These are phyloP conservation scores for Artemisia argyi DNA, from an alignment of 129 eudicot genomes.

Conservation along the genomic window DNA sequence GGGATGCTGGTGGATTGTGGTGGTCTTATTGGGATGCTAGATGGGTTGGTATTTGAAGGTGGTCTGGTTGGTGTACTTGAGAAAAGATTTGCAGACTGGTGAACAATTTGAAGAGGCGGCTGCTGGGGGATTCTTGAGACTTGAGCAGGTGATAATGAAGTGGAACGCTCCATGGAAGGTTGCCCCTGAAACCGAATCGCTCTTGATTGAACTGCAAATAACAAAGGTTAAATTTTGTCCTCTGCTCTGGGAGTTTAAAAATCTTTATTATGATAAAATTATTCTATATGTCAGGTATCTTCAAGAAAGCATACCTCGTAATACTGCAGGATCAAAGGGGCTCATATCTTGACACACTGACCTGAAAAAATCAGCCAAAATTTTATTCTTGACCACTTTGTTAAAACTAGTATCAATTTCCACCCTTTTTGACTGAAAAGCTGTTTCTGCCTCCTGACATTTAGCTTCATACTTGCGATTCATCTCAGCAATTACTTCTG, in stretches of 20 bases:
- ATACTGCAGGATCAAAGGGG: constrained; percentile 35
- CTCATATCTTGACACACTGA: constrained; percentile 59
- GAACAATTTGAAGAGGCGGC: constrained; percentile 49
- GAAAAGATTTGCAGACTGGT: constrained; percentile 48
- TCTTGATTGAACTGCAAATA: constrained; percentile 44
- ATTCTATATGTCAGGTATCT: not conserved
- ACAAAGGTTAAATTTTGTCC: not conserved
- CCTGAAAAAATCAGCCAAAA: constrained; percentile 64
- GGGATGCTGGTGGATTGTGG: not conserved
- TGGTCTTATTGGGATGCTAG: constrained; percentile 16
- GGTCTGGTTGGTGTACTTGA: constrained; percentile 28
- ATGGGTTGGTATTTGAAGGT: constrained; percentile 26
- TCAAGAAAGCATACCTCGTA: constrained; percentile 42
- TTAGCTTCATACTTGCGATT: constrained; percentile 53
- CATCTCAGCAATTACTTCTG: constrained; percentile 49
- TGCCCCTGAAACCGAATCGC: constrained; percentile 30
- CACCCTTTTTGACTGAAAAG: constrained; percentile 44
- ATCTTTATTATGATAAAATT: not conserved
- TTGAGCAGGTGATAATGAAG: constrained; percentile 37
- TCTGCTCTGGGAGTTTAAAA: not conserved
- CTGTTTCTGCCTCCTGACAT: constrained; percentile 51
- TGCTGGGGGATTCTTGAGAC: constrained; percentile 33
- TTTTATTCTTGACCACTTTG: constrained; percentile 49
- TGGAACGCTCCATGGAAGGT: constrained; percentile 22
- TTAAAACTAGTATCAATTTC: constrained; percentile 52